Conservation (phyloP, 257 asterid genomes). For the Osmanthus fragrans region DNA sequence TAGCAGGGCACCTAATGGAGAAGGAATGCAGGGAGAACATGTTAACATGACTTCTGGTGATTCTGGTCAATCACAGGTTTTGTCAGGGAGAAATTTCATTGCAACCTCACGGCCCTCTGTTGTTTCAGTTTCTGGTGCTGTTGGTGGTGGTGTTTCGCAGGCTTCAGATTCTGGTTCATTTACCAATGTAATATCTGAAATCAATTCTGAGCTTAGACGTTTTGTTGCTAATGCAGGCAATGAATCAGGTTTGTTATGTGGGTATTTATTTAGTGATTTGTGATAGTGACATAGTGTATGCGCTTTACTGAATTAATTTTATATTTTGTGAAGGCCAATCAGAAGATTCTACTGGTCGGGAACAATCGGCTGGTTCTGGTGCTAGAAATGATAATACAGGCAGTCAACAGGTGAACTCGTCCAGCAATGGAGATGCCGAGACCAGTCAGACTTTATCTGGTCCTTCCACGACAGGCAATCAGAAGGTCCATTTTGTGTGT, state of each 20-base stretch:
- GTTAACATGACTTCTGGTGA: slow-evolving; percentile 40
- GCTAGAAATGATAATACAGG: slow-evolving; percentile 26
- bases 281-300: not conserved
- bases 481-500: slow-evolving; percentile 28
- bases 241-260: slow-evolving; percentile 42
- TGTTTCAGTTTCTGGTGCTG: slow-evolving; percentile 41
- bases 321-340: slow-evolving; percentile 36
- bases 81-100: slow-evolving; percentile 31
- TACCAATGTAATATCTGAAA: slow-evolving; percentile 38
- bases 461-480: slow-evolving; percentile 19
- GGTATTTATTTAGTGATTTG: not conserved
- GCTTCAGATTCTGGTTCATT: slow-evolving; percentile 35
- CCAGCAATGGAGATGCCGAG: slow-evolving; percentile 19
- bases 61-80: slow-evolving; percentile 49
- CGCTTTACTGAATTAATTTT: slow-evolving; percentile 14
- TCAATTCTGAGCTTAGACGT: slow-evolving; percentile 40
- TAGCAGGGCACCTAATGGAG: slow-evolving; percentile 52
- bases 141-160: slow-evolving; percentile 35
- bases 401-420: slow-evolving; percentile 26
- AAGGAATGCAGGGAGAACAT: slow-evolving; percentile 52
- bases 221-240: slow-evolving; percentile 28
- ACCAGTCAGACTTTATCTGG: slow-evolving; percentile 6
- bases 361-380: slow-evolving; percentile 30
- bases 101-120: slow-evolving; percentile 36
- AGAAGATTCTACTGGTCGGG: slow-evolving; percentile 46